phyloP scores from a whole-genome alignment of 352 stramenopile species.

The Globisporangium paroecandrum region DNA sequence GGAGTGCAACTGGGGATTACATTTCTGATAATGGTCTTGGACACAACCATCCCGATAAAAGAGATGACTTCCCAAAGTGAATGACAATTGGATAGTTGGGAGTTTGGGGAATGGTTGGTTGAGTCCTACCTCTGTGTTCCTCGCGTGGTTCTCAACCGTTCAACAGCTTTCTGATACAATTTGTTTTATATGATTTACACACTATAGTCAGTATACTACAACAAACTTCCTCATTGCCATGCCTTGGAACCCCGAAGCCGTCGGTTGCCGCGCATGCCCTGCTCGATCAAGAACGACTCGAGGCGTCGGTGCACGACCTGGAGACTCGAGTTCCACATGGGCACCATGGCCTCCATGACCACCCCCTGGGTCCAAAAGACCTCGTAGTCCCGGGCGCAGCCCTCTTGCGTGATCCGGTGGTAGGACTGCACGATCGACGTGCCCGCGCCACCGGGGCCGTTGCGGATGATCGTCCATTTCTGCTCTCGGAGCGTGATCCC shows the following conservation, averaged over 20 bases:
- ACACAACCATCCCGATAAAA: background rate
- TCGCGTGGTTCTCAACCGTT: too few relatives aligned
- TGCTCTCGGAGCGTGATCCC: background rate
- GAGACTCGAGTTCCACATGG: constrained; percentile 1
- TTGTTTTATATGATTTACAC: too few relatives aligned
- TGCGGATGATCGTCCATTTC: constrained; percentile 1
- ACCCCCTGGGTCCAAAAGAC: background rate
- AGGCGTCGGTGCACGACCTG: background rate
- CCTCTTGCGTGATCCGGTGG: constrained; percentile 1
- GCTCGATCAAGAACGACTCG: background rate
- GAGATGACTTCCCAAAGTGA: too few relatives aligned
- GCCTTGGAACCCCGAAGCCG: background rate
- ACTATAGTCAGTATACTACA: too few relatives aligned
- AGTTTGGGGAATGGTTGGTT: too few relatives aligned
- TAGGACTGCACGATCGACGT: background rate
- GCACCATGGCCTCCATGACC: background rate
- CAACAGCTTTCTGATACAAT: too few relatives aligned
- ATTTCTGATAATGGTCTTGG: background rate
- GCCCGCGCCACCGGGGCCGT: background rate
- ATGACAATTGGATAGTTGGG: too few relatives aligned
- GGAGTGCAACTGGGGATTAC: background rate
- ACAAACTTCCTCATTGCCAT: background rate
- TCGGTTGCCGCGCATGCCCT: background rate
- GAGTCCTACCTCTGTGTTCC: too few relatives aligned
- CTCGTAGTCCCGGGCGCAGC: background rate